A percentile compares a stretch with the other conserved stretches of the same genome.
phyloP scores from a whole-genome alignment of 1,284 basidiomycete genomes.

The Grifola frondosa region DNA sequence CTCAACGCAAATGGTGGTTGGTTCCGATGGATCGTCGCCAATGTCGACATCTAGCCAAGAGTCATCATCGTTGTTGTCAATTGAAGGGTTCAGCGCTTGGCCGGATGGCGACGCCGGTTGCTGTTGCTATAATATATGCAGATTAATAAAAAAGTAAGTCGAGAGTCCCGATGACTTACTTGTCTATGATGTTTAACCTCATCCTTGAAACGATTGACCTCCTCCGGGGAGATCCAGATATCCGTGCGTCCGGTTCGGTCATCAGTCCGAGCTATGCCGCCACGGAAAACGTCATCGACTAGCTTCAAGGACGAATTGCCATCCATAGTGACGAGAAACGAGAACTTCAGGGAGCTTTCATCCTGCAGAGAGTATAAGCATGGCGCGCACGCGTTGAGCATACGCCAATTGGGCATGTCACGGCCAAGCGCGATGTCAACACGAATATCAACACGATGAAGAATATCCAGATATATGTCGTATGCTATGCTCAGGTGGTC shows the following conservation, averaged over 20 bases:
- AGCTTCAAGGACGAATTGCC: conserved; percentile 36
- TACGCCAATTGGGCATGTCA: conserved; percentile 22
- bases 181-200: conserved; percentile 4
- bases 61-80: not conserved
- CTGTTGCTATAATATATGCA: not conserved
- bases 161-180: too few species aligned
- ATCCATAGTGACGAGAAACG: conserved; percentile 28
- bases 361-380: conserved; percentile 28
- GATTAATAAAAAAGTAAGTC: too few species aligned
- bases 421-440: conserved; percentile 21
- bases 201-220: conserved; percentile 26
- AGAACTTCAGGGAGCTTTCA: conserved; percentile 19
- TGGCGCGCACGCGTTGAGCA: conserved; percentile 28
- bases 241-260: conserved; percentile 6
- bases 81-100: not conserved
- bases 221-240: conserved; percentile 13
- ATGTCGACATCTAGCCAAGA: not conserved
- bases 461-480: conserved; percentile 32
- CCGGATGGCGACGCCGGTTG: not conserved
- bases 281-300: conserved; percentile 9
- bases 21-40: not conserved
- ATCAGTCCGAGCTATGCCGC: conserved; percentile 11
- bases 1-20: conserved; percentile 10
- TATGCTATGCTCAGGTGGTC: conserved; percentile 26
- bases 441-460: conserved; percentile 11